These are phyloP conservation scores for Hymenoscyphus albidus DNA, from an alignment of 2,329 filamentous ascomycete genomes.

Conservation along the genomic window DNA sequence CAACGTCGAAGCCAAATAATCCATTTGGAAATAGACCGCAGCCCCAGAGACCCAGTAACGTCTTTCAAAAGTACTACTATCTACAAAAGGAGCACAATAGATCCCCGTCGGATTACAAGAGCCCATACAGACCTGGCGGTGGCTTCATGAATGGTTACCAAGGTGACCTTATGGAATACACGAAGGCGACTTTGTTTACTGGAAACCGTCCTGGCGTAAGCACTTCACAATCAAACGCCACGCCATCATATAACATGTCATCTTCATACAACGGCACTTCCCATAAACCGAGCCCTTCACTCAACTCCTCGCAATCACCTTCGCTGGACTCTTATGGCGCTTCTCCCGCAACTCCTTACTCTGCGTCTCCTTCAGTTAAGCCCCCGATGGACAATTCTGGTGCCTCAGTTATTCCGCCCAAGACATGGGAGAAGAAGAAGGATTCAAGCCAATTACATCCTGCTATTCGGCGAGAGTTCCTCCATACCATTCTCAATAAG, in stretches of 20 bases:
- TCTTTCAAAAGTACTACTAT: constrained; percentile 42
- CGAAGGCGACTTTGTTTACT: constrained; percentile 30
- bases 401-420: constrained; percentile 6
- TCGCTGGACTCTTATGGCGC: constrained; percentile 11
- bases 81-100: constrained; percentile 59
- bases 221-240: constrained; percentile 12
- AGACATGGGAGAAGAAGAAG: constrained; percentile 31
- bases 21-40: constrained; percentile 26
- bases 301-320: constrained; percentile 4
- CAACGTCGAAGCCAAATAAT: constrained; percentile 25
- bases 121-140: constrained; percentile 52
- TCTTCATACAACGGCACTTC: constrained; percentile 13
- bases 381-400: constrained; percentile 13
- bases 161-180: constrained; percentile 36
- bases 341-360: constrained; percentile 10
- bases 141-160: constrained; percentile 62
- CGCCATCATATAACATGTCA: constrained; percentile 15
- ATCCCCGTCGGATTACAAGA: constrained; percentile 54
- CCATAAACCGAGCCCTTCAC: constrained; percentile 8
- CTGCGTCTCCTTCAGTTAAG: constrained; percentile 13
- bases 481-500: constrained; percentile 25
- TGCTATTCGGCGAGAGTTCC: constrained; percentile 37
- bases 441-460: constrained; percentile 35
- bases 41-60: constrained; percentile 22
- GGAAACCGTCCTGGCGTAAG: constrained; percentile 16